Evolutionary conservation across 1,284 basidiomycete species (phyloP).

Genomic region (Erythrobasidium hasegawianum): DNA sequence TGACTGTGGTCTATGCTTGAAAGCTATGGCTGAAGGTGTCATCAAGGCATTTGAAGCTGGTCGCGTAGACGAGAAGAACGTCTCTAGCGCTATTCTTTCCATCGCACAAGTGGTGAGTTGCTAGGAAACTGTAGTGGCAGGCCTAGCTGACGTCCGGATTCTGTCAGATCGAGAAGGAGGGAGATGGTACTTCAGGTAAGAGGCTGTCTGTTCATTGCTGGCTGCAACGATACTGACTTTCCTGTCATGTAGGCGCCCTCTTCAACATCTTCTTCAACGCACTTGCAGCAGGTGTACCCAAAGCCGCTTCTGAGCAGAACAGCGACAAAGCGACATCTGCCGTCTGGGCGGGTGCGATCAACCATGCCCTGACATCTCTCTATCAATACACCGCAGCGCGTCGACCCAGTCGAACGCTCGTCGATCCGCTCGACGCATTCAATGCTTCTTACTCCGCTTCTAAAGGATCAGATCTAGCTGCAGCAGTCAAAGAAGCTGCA

Average conservation of each 20-base stretch:
- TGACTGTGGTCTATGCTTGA: conserved; percentile 76
- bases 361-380: conserved; percentile 63
- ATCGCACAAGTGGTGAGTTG: conserved; percentile 65
- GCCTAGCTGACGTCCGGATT: no score
- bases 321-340: conserved; percentile 52
- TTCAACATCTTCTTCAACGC: conserved; percentile 66
- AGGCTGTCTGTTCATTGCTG: no score
- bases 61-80: conserved; percentile 52
- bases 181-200: conserved; percentile 91
- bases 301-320: conserved; percentile 51
- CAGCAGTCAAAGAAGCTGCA: conserved; percentile 62
- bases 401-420: conserved; percentile 65
- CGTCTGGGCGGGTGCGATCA: conserved; percentile 63
- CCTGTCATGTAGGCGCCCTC: no score
- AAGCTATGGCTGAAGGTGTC: conserved; percentile 61
- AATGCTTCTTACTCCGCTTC: conserved; percentile 39
- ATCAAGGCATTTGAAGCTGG: conserved; percentile 35
- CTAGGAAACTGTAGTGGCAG: no score
- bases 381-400: conserved; percentile 86
- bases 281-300: conserved; percentile 70
- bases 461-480: conserved; percentile 51
- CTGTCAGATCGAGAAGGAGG: conserved; percentile 65
- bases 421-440: conserved; percentile 87
- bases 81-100: conserved; percentile 62
- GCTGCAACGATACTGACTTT: no score